Evolutionary conservation across 345 rosid species (phyloP), one percentile per base, ranked within the genome.

Genomic region (Microcos paniculata): DNA sequence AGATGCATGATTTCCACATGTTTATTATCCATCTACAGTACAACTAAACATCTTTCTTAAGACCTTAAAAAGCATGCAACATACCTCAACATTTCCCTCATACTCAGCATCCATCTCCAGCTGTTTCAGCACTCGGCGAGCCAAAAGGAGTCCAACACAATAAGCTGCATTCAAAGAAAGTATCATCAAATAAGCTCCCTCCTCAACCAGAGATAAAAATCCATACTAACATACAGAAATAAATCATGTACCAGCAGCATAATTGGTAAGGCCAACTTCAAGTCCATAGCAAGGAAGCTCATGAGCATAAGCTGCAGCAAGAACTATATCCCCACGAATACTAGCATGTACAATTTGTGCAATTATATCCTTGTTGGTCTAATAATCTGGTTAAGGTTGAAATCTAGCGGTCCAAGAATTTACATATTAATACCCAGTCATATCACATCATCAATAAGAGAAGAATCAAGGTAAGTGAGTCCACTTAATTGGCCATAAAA

Each of bases 61-160:
- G 35, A 59, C 8, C 4, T 35, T 24, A 26, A 4, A 26, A 48
- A 3, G 58, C 16, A 61, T 14, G 23, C 43, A 0, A n/a, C 48
- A 55, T 64, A 88, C 96, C 93, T 91, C 93, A 43, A 85, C 78
- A 52, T 89, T 89, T 55, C 96, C 96, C 42, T 88, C 87, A 23
- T 91, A 89, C 62, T 85, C 93, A 1, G 71, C 85, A 78, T 91
- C 96, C 90, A 91, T 87, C 66, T 91, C 91, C 70, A 91, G 84
- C 83, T 18, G 80, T 71, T 89, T 91, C 74, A 91, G 66, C 2
- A 88, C 93, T 28, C 96, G 87, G 16, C 93, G 93, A 28, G 93
- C 92, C 89, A 88, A 82, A 15, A 91, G 93, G 59, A 89, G 92
- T 3, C 93, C 96, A 40, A 90, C 87, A 71, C 93, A 88, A 82